Evolutionary conservation across 2,329 filamentous ascomycete species (phyloP).

Genomic region (Clonostachys rhizophaga): DNA sequence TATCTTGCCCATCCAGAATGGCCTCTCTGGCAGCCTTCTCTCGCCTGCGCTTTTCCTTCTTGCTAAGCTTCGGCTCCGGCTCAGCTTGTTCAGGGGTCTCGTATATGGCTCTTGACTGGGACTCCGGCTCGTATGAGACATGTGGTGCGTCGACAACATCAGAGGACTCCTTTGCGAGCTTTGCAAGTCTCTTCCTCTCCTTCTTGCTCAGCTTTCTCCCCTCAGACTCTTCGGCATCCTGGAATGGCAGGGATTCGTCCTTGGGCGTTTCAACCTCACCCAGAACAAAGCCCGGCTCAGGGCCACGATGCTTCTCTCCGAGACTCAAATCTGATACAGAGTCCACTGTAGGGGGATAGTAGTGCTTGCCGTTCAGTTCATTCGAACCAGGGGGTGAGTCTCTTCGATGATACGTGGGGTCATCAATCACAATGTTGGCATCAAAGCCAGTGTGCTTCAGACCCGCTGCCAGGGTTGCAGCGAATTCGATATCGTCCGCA

Average conservation of each 20-base stretch:
- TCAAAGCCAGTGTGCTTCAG: slow-evolving; percentile 67
- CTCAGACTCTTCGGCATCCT: slow-evolving; percentile 8
- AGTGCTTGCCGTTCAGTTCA: slow-evolving; percentile 33
- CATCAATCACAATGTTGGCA: slow-evolving; percentile 63
- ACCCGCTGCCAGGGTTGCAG: slow-evolving; percentile 64
- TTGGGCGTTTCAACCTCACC: slow-evolving; percentile 40
- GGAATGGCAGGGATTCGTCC: slow-evolving; percentile 11
- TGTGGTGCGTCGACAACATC: neutral
- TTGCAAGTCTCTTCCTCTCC: slow-evolving; percentile 42
- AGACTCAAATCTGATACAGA: slow-evolving; percentile 35
- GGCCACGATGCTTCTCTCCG: slow-evolving; percentile 30
- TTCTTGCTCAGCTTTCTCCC: slow-evolving; percentile 33
- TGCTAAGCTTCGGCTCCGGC: slow-evolving; percentile 15
- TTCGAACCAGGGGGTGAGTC: slow-evolving; percentile 60
- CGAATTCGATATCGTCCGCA: slow-evolving; percentile 63
- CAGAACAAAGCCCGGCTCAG: slow-evolving; percentile 37
- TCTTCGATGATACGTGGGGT: slow-evolving; percentile 58
- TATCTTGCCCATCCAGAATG: slow-evolving; percentile 18
- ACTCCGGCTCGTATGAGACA: neutral
- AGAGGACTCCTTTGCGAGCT: slow-evolving; percentile 14
- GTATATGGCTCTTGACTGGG: no score
- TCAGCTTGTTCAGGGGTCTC: slow-evolving; percentile 9
- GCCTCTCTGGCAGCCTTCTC: slow-evolving; percentile 26
- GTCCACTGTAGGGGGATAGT: slow-evolving; percentile 44
- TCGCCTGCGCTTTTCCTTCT: slow-evolving; percentile 32